Percentiles rank a stretch among this genome's conserved stretches.
These are phyloP conservation scores for Scedosporium aurantiacum DNA, from an alignment of 2,329 filamentous ascomycete species.

Conservation along the genomic window DNA sequence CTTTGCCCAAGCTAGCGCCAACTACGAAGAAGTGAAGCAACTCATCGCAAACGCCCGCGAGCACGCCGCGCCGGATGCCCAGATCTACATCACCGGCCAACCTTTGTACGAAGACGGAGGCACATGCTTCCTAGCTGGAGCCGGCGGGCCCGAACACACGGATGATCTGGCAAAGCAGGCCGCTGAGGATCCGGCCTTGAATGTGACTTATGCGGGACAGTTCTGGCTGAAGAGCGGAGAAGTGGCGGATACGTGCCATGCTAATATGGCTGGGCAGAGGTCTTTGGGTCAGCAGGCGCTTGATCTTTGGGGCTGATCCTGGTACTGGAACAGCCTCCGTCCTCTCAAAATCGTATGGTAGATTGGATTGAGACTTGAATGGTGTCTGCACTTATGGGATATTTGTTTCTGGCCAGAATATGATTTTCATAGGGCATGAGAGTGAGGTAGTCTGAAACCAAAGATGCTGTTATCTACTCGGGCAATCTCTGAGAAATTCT, in stretches of 20 bases:
- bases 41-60: constrained; percentile 18
- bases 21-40: constrained; percentile 17
- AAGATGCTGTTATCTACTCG: too few species aligned
- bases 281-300: constrained; percentile 15
- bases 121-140: constrained; percentile 15
- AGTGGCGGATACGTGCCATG: constrained; percentile 18
- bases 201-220: constrained; percentile 15
- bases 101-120: constrained; percentile 16
- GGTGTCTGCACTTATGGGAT: too few species aligned
- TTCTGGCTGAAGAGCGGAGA: constrained; percentile 16
- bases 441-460: too few species aligned
- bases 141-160: constrained; percentile 14
- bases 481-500: too few species aligned
- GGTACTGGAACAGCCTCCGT: too few species aligned
- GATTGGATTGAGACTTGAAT: too few species aligned
- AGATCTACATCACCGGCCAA: constrained; percentile 19
- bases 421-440: too few species aligned
- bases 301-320: constrained; percentile 10
- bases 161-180: constrained; percentile 16
- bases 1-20: constrained; percentile 18
- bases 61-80: constrained; percentile 15
- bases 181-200: constrained; percentile 12
- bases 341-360: too few species aligned
- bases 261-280: constrained; percentile 16
- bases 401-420: too few species aligned